Base-by-base conservation (phyloP, 306 rosid species). In the Gillenia trifoliata region DNA sequence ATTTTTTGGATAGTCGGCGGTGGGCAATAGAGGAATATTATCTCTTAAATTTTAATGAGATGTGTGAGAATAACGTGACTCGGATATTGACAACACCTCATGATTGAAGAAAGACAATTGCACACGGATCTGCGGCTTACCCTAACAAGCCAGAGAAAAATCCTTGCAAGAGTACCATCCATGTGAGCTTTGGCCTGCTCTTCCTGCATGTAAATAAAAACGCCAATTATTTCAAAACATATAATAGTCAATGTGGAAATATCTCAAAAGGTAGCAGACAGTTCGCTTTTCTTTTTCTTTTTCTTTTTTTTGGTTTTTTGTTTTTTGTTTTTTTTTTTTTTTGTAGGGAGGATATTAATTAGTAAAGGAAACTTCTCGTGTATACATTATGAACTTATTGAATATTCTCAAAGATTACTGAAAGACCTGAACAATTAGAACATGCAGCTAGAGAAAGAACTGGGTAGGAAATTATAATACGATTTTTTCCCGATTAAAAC, bases 141-240 rank as follows among this genome's bases (percentile, higher is more conserved):
- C 97, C 96, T 79, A 93, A 87, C 36, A 93, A 75, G 3, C 93
- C 98, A 78, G 90, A 84, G 1, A 88, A 69, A 83, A 88, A 91
- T 43, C 87, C 73, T 68, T 88, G 93, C 68, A 88, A 79, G 52
- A 93, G 78, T 52, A 89, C 38, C 16, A 16, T 72, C 90, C 91
- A 56, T 1, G 85, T 88, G 76, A 86, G 72, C 63, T 88, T 88
- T 36, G 93, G 85, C 74, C 97, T 88, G 75, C 33, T 81, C 33
- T 85, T 86, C 76, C 98, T 93, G 91, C 69, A 47, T 78, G 34
- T 25, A 43, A 28, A 19, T 8, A 57, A 10, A 57, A 57, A 57
- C 30, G 8, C 30, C 64, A 57, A 1, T 5, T 1, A 20, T 3
- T 54, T 19, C 23, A 8, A 20, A 20, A 52, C 59, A 52, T 19